Evolutionary conservation across 169 alveolate genomes (phyloP).

Genomic region (Eimeria brunetti): DNA sequence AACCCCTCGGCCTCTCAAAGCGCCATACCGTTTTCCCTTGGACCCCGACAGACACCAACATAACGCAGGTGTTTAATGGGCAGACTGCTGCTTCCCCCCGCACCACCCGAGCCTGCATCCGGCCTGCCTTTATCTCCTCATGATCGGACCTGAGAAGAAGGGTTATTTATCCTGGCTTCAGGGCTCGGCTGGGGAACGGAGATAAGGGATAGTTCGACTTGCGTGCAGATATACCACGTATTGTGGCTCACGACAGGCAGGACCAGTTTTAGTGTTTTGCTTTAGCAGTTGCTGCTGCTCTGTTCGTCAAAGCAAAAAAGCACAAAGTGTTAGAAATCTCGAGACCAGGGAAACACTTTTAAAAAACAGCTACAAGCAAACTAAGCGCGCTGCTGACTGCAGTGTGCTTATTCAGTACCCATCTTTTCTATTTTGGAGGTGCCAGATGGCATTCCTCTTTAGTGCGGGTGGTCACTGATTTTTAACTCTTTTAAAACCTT

Average conservation of each 20-base stretch:
- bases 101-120: constrained; percentile 48
- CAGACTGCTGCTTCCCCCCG: constrained; percentile 14
- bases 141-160: neutral
- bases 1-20: constrained; percentile 42
- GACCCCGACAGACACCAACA: constrained; percentile 25
- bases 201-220: neutral
- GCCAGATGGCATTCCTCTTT: neutral
- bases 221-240: constrained; percentile 1
- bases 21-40: constrained; percentile 47
- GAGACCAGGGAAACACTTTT: neutral
- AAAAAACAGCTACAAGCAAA: neutral
- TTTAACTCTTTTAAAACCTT: neutral
- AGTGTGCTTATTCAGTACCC: neutral
- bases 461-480: neutral
- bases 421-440: neutral
- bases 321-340: neutral
- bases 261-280: neutral
- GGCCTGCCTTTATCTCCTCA: constrained; percentile 42
- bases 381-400: neutral
- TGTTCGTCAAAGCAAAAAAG: neutral
- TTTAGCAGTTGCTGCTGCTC: constrained; percentile 8
- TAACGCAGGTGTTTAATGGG: constrained; percentile 14
- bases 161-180: neutral
- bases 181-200: neutral
- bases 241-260: neutral